These are phyloP conservation scores for Marvania coccoides DNA, from an alignment of 139 green algal genomes.

Conservation along the genomic window DNA sequence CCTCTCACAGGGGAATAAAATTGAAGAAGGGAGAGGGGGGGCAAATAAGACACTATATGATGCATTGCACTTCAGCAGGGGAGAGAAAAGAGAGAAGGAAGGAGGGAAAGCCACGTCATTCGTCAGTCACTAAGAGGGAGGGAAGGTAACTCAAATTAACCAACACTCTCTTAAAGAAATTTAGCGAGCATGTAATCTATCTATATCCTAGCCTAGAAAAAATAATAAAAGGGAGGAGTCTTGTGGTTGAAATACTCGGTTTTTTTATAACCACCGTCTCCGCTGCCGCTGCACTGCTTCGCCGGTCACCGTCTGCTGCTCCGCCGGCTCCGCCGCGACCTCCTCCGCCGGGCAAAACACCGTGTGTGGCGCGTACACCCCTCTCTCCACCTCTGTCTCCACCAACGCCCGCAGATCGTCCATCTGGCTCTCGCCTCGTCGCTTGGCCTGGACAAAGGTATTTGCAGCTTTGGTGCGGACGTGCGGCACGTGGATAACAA, in stretches of 20 bases:
- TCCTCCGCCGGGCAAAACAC: neutral
- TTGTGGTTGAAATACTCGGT: no score
- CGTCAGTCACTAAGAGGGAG: no score
- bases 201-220: no score
- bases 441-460: slow-evolving; percentile 3
- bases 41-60: neutral
- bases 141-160: no score
- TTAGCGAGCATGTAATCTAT: neutral
- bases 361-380: neutral
- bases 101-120: neutral
- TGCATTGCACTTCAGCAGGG: no score
- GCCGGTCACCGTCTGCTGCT: neutral
- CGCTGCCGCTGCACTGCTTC: neutral
- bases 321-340: neutral
- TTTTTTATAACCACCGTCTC: neutral
- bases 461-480: slow-evolving; percentile 1
- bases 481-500: slow-evolving; percentile 4
- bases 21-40: neutral
- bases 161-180: neutral
- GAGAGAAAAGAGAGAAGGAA: neutral
- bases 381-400: neutral
- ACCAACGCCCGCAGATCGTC: neutral
- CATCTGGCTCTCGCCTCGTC: slow-evolving; percentile 1
- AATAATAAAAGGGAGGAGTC: no score
- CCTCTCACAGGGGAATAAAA: neutral